These are phyloP conservation scores for Exidia glandulosa DNA, from an alignment of 768 basidiomycete species.

Conservation along the genomic window DNA sequence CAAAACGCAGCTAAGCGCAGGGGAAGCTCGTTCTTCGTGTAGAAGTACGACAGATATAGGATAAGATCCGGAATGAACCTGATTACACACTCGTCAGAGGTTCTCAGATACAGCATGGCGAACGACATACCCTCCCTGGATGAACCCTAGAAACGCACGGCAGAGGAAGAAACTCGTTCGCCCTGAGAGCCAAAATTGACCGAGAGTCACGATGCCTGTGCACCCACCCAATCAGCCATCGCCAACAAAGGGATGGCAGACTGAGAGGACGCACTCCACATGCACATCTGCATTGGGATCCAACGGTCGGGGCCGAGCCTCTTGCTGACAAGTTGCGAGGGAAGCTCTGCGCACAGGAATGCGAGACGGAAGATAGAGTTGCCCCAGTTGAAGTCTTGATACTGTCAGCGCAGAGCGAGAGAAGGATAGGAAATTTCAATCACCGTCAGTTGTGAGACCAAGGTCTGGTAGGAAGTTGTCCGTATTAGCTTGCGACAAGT, in stretches of 20 bases:
- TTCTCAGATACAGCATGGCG: no score
- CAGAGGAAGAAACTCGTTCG: conserved; percentile 39
- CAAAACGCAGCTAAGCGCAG: conserved; percentile 63
- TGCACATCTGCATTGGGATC: conserved; percentile 44
- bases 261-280: conserved; percentile 31
- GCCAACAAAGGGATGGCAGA: not conserved
- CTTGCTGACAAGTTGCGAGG: conserved; percentile 59
- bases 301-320: conserved; percentile 57
- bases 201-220: conserved; percentile 30
- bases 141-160: conserved; percentile 36
- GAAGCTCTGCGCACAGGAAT: conserved; percentile 47
- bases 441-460: conserved; percentile 45
- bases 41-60: conserved; percentile 55
- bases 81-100: no score
- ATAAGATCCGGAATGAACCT: conserved; percentile 32
- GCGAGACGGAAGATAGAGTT: conserved; percentile 45
- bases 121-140: conserved; percentile 37
- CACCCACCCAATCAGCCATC: not conserved
- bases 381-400: conserved; percentile 39
- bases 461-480: conserved; percentile 60
- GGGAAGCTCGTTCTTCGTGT: conserved; percentile 47
- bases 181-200: conserved; percentile 49
- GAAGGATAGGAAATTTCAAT: not conserved
- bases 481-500: conserved; percentile 55
- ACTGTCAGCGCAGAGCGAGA: not conserved